These are phyloP conservation scores for Verticillium isaacii DNA, from an alignment of 2,329 filamentous ascomycete genomes.

Conservation along the genomic window DNA sequence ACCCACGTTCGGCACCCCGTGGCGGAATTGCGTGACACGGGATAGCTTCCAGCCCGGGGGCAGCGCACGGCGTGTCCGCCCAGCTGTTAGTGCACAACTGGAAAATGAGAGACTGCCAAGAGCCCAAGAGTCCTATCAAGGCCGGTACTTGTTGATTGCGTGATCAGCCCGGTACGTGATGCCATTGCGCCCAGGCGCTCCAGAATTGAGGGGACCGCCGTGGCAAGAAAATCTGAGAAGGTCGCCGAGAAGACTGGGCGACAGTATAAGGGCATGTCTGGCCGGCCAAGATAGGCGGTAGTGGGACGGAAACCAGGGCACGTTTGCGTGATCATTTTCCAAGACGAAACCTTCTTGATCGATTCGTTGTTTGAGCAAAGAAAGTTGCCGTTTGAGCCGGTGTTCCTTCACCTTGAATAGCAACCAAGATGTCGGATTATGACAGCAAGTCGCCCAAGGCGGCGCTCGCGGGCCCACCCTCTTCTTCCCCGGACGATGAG, in stretches of 20 bases:
- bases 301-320: not conserved
- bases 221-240: not conserved
- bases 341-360: not conserved
- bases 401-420: not conserved
- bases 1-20: not conserved
- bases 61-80: not conserved
- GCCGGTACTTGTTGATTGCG: not conserved
- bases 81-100: not conserved
- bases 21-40: not conserved
- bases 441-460: constrained; percentile 1
- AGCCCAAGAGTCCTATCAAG: not conserved
- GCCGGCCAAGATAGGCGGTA: not conserved
- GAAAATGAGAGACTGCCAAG: not conserved
- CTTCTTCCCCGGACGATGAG: constrained; percentile 19
- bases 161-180: not conserved
- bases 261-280: not conserved
- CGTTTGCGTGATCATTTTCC: not conserved
- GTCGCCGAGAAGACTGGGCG: not conserved
- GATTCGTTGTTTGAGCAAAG: not conserved
- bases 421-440: not conserved
- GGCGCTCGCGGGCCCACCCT: not conserved
- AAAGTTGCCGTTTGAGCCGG: not conserved
- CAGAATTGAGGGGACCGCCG: not conserved
- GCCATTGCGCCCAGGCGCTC: not conserved
- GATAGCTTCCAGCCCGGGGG: not conserved